These are phyloP conservation scores for Ricinus communis DNA, from an alignment of 345 rosid genomes.

Conservation along the genomic window DNA sequence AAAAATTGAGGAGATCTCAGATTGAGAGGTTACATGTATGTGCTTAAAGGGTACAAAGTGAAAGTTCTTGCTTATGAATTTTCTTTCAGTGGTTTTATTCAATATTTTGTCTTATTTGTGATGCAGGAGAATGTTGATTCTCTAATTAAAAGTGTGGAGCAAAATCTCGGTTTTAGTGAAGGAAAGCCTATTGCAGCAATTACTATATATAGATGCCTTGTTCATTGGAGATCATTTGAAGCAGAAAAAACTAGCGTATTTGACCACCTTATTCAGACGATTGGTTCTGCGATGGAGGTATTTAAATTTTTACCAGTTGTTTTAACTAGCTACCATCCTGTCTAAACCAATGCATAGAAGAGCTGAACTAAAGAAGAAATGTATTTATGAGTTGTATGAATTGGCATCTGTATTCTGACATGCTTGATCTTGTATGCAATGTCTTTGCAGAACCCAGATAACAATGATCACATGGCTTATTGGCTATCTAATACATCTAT, in stretches of 20 bases:
- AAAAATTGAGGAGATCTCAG: conserved; percentile 59
- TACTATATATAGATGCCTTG: conserved; percentile 92
- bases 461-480: conserved; percentile 89
- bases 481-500: conserved; percentile 88
- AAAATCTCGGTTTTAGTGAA: conserved; percentile 71
- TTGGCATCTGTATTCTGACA: conserved; percentile 9
- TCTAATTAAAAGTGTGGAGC: conserved; percentile 64
- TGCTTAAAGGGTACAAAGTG: conserved; percentile 9
- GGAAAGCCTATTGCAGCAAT: conserved; percentile 93
- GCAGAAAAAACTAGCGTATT: conserved; percentile 91
- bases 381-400: background rate
- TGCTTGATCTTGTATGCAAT: conserved; percentile 5
- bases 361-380: background rate
- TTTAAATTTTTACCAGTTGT: conserved; percentile 13
- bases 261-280: conserved; percentile 93
- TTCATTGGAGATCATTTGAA: conserved; percentile 96
- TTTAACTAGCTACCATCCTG: background rate
- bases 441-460: conserved; percentile 64
- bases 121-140: conserved; percentile 82
- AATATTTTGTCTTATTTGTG: conserved; percentile 21
- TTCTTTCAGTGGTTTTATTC: conserved; percentile 19
- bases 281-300: conserved; percentile 97
- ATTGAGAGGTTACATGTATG: conserved; percentile 80
- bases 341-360: background rate
- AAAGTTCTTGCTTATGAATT: conserved; percentile 1